Percentiles rank a stretch among this genome's conserved stretches.
These are phyloP conservation scores for Rhypophila decipiens DNA, from an alignment of 495 filamentous ascomycete species.

Conservation along the genomic window DNA sequence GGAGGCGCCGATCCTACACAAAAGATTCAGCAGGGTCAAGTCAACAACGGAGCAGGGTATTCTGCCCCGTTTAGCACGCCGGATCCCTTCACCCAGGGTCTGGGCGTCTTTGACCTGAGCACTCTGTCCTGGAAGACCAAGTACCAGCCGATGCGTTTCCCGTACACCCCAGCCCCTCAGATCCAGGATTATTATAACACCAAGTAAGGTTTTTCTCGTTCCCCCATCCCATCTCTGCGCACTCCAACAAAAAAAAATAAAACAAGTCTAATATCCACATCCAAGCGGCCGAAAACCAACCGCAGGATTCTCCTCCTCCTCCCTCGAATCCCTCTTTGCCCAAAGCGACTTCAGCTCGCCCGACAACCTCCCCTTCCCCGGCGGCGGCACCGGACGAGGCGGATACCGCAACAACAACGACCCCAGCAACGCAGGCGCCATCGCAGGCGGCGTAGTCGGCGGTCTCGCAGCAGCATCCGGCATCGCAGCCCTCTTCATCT, in stretches of 20 bases:
- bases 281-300: conserved; percentile 7
- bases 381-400: neutral
- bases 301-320: conserved; percentile 3
- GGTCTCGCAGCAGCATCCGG: conserved; percentile 6
- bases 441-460: conserved; percentile 15
- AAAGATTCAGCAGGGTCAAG: conserved; percentile 5
- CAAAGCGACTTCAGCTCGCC: neutral
- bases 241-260: neutral
- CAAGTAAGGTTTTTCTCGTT: conserved; percentile 16
- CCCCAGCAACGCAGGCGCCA: neutral
- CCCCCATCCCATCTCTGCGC: neutral
- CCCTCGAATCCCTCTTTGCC: conserved; percentile 7
- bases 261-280: neutral
- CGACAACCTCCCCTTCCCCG: neutral
- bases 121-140: conserved; percentile 6
- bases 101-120: conserved; percentile 16
- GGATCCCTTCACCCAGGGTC: conserved; percentile 15
- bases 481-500: neutral
- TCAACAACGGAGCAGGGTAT: conserved; percentile 3
- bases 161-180: conserved; percentile 5
- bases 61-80: conserved; percentile 9
- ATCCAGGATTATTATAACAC: conserved; percentile 13
- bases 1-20: conserved; percentile 22
- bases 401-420: neutral
- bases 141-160: conserved; percentile 2